Base-by-base conservation (phyloP, 371 early-diverging fungal species). In the Haplosporangium sp. region DNA sequence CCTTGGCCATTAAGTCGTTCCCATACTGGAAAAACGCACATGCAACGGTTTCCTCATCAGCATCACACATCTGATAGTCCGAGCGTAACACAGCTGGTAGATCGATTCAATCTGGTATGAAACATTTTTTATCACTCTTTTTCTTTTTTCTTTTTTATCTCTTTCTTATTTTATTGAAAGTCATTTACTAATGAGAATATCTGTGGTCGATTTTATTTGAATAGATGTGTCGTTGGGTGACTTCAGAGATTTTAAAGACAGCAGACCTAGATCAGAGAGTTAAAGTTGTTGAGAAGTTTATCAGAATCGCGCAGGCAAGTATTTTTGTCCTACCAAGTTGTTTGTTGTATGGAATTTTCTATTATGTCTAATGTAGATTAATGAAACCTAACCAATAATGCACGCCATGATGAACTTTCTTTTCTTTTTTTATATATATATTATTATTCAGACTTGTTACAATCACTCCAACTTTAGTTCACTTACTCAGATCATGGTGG, bases 201-300 rank as follows among this genome's bases (percentile, higher is more conserved):
- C 13, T 58, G 1, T 37, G 8, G 42, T 13, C 44, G 8, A 44
- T 44, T 44, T 13, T 13, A 10, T 44, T 8, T 10, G 52, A 19
- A 2, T 69, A 87, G 86, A 81, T 78, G 1, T 91, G 92, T 66
- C 91, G 89, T 50, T 93, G 94, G 93, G 93, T 92, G 0, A 86
- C 91, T 2, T 88, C 91, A 35, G 92, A 92, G 69, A 89, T 94
- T 52, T 84, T 93, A 17, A 81, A 85, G 50, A 87, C 91, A 9
- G 84, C 72, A 1, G 77, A 85, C 15, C 35, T 88, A 38, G 88
- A 91, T 7, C 77, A 85, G 50, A 85, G 94, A 19, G 92, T 85
- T n/a, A 85, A 82, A 27, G 85, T 93, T 10, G 85, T 93, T 15
- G 93, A 93, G 72, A 92, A 90, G 68, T 89, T 92, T 47, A 94